Evolutionary conservation across 768 basidiomycete species (phyloP).

Genomic region (Suillus clintonianus): DNA sequence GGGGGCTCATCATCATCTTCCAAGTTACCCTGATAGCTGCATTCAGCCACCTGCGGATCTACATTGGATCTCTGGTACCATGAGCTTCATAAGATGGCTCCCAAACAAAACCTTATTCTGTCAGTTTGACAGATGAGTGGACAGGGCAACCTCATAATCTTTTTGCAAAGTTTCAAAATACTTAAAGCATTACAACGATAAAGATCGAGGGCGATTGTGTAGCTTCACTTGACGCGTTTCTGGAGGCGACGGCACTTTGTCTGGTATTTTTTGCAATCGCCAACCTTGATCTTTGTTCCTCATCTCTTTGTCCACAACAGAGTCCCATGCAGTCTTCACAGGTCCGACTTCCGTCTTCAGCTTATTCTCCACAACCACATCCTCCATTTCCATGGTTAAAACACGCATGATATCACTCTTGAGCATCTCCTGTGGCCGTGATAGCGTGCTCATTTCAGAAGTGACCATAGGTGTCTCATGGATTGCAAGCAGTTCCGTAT

Average conservation of each 20-base stretch:
- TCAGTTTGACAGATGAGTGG: not conserved
- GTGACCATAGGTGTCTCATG: slow-evolving; percentile 32
- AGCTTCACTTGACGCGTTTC: not conserved
- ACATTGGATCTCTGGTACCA: not conserved
- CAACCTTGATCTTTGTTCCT: not conserved
- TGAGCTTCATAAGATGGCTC: not conserved
- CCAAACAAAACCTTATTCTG: not conserved
- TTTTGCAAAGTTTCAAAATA: not conserved
- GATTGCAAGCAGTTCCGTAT: slow-evolving; percentile 56
- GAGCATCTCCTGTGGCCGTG: slow-evolving; percentile 27
- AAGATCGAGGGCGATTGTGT: slow-evolving; percentile 24
- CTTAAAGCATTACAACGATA: slow-evolving; percentile 20
- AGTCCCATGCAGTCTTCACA: slow-evolving; percentile 55
- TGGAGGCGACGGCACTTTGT: not conserved
- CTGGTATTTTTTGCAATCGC: not conserved
- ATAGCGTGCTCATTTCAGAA: slow-evolving; percentile 25
- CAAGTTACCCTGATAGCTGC: not conserved
- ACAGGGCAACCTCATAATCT: not conserved
- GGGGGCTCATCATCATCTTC: not conserved
- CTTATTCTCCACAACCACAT: slow-evolving; percentile 63
- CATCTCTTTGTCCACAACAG: slow-evolving; percentile 32
- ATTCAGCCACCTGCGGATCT: not conserved
- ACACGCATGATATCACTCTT: slow-evolving; percentile 39
- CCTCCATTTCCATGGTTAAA: slow-evolving; percentile 61
- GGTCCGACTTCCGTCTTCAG: slow-evolving; percentile 58